Percentiles rank a stretch among this genome's conserved stretches.
Evolutionary conservation across 441 rosid species (phyloP).

Genomic region (Adansonia grandidieri): DNA sequence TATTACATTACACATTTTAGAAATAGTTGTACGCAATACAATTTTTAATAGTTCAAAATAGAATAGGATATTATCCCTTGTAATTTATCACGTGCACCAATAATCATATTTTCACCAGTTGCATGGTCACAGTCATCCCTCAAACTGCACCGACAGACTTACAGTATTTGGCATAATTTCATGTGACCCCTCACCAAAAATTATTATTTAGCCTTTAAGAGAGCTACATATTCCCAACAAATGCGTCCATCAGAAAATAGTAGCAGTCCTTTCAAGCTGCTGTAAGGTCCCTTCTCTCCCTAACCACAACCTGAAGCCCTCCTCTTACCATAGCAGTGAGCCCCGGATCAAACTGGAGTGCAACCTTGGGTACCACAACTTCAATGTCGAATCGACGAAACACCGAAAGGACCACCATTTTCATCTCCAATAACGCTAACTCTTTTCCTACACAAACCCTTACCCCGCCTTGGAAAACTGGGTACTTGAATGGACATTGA

Average conservation of each 20-base stretch:
- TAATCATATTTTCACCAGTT: not conserved
- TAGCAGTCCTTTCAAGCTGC: not conserved
- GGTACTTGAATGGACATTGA: slow-evolving; percentile 50
- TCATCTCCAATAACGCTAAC: slow-evolving; percentile 63
- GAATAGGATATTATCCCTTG: too few relatives aligned
- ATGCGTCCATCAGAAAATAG: too few relatives aligned
- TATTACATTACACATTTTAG: too few relatives aligned
- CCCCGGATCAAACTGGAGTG: slow-evolving; percentile 56
- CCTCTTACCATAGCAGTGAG: slow-evolving; percentile 75
- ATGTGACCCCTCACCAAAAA: not conserved
- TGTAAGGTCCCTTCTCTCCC: slow-evolving; percentile 30
- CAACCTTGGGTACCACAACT: slow-evolving; percentile 25
- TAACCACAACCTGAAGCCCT: slow-evolving; percentile 57
- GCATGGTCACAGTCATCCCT: not conserved
- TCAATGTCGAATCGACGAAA: slow-evolving; percentile 31
- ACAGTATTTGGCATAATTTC: not conserved
- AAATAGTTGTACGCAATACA: too few relatives aligned
- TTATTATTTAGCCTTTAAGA: not conserved
- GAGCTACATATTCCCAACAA: not conserved
- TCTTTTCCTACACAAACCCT: slow-evolving; percentile 65
- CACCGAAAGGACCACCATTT: slow-evolving; percentile 44
- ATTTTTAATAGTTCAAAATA: too few relatives aligned
- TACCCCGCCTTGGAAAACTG: slow-evolving; percentile 61
- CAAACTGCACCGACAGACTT: not conserved
- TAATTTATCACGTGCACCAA: not conserved